phyloP scores from a whole-genome alignment of 2,329 filamentous ascomycete species.

The Biscogniauxia sp. region DNA sequence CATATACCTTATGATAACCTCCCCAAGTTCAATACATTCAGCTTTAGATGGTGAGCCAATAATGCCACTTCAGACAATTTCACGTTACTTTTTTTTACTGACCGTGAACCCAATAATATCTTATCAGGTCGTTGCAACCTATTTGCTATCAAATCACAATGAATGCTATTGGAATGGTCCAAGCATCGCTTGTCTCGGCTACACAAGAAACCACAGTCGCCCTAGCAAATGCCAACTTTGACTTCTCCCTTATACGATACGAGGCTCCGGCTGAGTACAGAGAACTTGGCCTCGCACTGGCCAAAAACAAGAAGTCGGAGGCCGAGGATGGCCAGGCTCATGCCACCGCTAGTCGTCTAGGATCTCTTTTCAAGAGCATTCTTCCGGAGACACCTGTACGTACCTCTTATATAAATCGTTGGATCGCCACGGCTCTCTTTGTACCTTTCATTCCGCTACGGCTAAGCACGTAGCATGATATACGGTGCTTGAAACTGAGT shows the following conservation, averaged over 20 bases:
- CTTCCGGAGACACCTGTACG: constrained; percentile 6
- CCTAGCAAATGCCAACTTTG: constrained; percentile 14
- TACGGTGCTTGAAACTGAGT: not conserved
- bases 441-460: too few relatives aligned
- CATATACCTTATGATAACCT: too few relatives aligned
- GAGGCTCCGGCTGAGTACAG: constrained; percentile 10
- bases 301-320: not conserved
- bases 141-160: not conserved
- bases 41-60: too few relatives aligned
- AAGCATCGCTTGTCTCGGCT: constrained; percentile 3
- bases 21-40: too few relatives aligned
- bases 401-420: not conserved
- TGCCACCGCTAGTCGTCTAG: constrained; percentile 8
- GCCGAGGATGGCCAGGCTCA: constrained; percentile 10
- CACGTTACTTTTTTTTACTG: not conserved
- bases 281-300: constrained; percentile 4
- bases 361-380: constrained; percentile 7
- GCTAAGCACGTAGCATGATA: too few relatives aligned
- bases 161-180: constrained; percentile 8
- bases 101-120: too few relatives aligned
- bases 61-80: too few relatives aligned
- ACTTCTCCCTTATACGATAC: constrained; percentile 10
- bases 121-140: too few relatives aligned
- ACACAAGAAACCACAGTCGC: constrained; percentile 11
- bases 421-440: too few relatives aligned